phyloP scores from a whole-genome alignment of 2,329 filamentous ascomycete genomes.

The Hypoxylon sp. region DNA sequence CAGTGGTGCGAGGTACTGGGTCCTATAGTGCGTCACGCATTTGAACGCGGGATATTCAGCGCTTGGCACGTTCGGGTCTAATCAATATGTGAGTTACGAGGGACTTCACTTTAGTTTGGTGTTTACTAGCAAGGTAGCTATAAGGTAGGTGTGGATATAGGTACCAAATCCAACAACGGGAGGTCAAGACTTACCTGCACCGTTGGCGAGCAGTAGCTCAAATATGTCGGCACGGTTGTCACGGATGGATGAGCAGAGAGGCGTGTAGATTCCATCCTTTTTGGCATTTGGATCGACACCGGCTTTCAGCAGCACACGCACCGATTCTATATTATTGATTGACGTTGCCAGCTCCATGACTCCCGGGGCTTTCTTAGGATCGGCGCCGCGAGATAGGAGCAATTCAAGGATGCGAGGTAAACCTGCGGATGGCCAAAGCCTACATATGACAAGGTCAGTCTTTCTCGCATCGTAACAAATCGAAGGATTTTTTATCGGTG shows the following conservation, averaged over 20 bases:
- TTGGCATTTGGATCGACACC: constrained; percentile 72
- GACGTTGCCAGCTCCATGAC: constrained; percentile 74
- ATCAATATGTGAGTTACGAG: background rate
- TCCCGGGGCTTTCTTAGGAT: constrained; percentile 70
- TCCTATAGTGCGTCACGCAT: constrained; percentile 74
- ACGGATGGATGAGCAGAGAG: constrained; percentile 75
- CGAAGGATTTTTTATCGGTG: background rate
- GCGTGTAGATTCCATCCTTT: constrained; percentile 76
- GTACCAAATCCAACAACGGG: background rate
- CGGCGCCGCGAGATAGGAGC: constrained; percentile 70
- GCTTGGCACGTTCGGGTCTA: constrained; percentile 71
- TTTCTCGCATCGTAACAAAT: background rate
- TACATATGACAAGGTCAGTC: constrained; percentile 18
- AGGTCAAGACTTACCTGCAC: constrained; percentile 56
- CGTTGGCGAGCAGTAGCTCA: constrained; percentile 67
- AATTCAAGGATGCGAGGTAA: constrained; percentile 52
- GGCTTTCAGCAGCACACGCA: constrained; percentile 68
- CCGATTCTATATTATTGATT: constrained; percentile 73
- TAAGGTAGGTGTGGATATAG: too few species aligned
- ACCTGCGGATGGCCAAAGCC: constrained; percentile 41
- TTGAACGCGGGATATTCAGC: constrained; percentile 77
- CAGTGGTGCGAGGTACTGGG: constrained; percentile 71
- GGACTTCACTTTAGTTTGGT: background rate
- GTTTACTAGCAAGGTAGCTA: background rate
- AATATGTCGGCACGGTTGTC: constrained; percentile 75